Evolutionary conservation across 371 early-diverging fungal genomes (phyloP).

Genomic region (Actinomucor elegans): DNA sequence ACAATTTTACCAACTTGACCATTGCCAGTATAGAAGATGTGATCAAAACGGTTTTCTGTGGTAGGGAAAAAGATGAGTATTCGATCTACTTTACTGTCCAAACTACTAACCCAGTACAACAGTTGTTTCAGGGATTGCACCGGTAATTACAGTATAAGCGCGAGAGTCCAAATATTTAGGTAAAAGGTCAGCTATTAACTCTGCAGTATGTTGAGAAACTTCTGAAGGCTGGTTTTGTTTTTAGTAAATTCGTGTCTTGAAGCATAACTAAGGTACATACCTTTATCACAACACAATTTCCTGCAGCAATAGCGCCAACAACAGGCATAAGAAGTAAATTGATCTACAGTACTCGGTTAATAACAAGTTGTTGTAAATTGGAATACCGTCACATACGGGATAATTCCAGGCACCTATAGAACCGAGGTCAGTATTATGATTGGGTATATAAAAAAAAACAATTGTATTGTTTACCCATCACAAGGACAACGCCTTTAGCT

Average conservation of each 20-base stretch:
- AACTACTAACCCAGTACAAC: slow-evolving; percentile 53
- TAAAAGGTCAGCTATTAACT: slow-evolving; percentile 58
- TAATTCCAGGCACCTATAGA: slow-evolving; percentile 86
- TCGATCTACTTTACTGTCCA: not conserved
- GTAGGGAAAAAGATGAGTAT: slow-evolving; percentile 19
- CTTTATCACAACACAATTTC: slow-evolving; percentile 85
- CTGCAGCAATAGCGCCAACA: slow-evolving; percentile 90
- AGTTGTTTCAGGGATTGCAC: slow-evolving; percentile 75
- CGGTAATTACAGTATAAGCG: slow-evolving; percentile 72
- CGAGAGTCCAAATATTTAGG: slow-evolving; percentile 75
- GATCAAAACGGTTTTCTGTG: slow-evolving; percentile 70
- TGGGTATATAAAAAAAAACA: not conserved
- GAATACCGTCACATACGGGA: slow-evolving; percentile 51
- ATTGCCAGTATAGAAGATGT: slow-evolving; percentile 93
- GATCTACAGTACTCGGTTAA: slow-evolving; percentile 21
- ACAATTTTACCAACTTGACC: slow-evolving; percentile 78
- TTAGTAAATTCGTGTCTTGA: no score
- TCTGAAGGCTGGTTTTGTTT: slow-evolving; percentile 72
- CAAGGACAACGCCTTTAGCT: slow-evolving; percentile 76
- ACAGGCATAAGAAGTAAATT: slow-evolving; percentile 73
- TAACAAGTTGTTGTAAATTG: not conserved
- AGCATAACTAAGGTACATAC: slow-evolving; percentile 10
- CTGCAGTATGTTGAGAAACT: slow-evolving; percentile 68
- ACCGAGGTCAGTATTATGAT: not conserved
- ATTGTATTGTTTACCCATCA: slow-evolving; percentile 68